Evolutionary conservation across 768 basidiomycete species (phyloP).

Genomic region (Chalciporus chontae): DNA sequence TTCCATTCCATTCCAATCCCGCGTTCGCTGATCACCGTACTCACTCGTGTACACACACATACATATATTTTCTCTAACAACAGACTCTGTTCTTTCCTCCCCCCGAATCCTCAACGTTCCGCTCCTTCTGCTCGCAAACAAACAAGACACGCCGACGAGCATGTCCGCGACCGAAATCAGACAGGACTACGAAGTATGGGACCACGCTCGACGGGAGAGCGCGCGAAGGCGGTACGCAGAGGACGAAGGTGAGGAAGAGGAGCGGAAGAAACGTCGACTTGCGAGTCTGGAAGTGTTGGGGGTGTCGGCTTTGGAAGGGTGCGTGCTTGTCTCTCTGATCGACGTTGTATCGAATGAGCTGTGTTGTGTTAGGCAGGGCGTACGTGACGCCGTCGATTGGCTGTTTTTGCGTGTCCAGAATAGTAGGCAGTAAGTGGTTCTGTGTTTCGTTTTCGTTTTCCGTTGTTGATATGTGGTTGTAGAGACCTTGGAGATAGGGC

Average conservation of each 20-base stretch:
- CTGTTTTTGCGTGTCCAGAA: conserved; percentile 92
- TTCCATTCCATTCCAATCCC: neutral
- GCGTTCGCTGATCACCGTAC: neutral
- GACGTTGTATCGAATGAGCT: too few relatives aligned
- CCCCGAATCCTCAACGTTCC: conserved; percentile 90
- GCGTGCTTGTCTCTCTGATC: conserved; percentile 17
- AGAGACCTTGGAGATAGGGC: conserved; percentile 21
- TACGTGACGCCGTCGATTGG: conserved; percentile 91
- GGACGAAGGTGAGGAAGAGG: conserved; percentile 43
- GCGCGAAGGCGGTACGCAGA: conserved; percentile 52
- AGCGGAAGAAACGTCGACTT: conserved; percentile 49
- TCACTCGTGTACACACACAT: neutral
- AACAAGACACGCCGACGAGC: conserved; percentile 81
- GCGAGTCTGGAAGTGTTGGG: conserved; percentile 89
- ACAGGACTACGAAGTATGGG: conserved; percentile 85
- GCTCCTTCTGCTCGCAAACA: conserved; percentile 90
- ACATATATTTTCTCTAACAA: neutral
- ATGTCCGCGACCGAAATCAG: conserved; percentile 89
- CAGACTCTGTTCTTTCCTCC: conserved; percentile 81
- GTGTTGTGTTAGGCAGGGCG: conserved; percentile 63
- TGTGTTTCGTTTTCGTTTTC: neutral
- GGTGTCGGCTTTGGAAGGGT: conserved; percentile 90
- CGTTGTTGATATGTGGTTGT: neutral
- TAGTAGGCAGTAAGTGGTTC: conserved; percentile 54
- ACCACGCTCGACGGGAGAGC: conserved; percentile 70